Evolutionary conservation across 1,284 basidiomycete genomes (phyloP).

Genomic region (Apiotrichum domesticum): DNA sequence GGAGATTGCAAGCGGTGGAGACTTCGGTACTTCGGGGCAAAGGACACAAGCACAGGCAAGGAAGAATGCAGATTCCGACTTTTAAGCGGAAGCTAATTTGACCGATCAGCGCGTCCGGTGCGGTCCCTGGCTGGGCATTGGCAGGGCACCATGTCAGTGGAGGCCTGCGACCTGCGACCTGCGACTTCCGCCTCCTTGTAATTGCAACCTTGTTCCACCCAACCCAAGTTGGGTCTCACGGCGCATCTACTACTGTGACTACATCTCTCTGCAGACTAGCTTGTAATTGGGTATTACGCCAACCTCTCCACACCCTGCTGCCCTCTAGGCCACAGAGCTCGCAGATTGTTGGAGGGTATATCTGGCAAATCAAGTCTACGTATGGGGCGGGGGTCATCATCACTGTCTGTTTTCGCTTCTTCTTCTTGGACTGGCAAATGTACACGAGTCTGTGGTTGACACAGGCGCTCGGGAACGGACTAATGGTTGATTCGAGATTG

Average conservation of each 20-base stretch:
- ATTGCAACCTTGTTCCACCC: too few relatives aligned
- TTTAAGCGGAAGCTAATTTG: neutral
- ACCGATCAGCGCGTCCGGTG: too few relatives aligned
- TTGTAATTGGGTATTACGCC: conserved; percentile 3
- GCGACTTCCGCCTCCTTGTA: too few relatives aligned
- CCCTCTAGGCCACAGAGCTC: neutral
- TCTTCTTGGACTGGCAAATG: conserved; percentile 3
- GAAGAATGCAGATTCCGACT: neutral
- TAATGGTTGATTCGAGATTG: neutral
- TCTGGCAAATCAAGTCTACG: neutral
- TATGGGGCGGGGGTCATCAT: neutral
- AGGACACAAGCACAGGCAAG: too few relatives aligned
- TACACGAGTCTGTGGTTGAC: neutral
- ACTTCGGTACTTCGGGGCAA: too few relatives aligned
- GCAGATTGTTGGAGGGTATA: too few relatives aligned
- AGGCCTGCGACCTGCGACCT: too few relatives aligned
- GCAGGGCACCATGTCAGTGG: too few relatives aligned
- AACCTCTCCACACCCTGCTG: neutral
- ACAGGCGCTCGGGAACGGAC: neutral
- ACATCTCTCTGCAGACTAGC: conserved; percentile 4
- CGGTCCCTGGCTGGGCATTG: too few relatives aligned
- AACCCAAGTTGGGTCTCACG: neutral
- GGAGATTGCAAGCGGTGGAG: too few relatives aligned
- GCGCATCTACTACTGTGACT: conserved; percentile 3
- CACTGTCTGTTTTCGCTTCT: conserved; percentile 9